Conservation (phyloP, 441 rosid genomes). For the Bocquillonia castaneifolia region DNA sequence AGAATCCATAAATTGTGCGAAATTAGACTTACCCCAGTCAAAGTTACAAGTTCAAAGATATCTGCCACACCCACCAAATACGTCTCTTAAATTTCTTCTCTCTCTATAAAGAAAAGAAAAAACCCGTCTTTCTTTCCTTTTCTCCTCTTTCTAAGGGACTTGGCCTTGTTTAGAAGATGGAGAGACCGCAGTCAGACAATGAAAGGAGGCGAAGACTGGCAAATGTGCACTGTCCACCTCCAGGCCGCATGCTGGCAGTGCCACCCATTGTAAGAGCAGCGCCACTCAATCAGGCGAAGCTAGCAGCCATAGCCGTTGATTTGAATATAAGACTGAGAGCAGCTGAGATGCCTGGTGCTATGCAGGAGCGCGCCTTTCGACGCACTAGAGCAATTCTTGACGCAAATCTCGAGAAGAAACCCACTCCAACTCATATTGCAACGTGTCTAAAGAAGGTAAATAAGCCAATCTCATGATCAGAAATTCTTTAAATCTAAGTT, state of each 20-base stretch:
- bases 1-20: background rate
- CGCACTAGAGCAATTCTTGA: conserved; percentile 36
- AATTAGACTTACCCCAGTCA: conserved; percentile 8
- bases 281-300: conserved; percentile 29
- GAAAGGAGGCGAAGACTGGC: conserved; percentile 21
- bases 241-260: conserved; percentile 22
- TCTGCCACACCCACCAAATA: conserved; percentile 10
- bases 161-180: conserved; percentile 28
- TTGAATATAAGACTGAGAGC: conserved; percentile 53
- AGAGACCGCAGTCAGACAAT: conserved; percentile 26
- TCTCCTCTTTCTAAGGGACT: background rate
- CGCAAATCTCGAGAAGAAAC: conserved; percentile 26
- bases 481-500: too few relatives aligned
- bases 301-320: conserved; percentile 44
- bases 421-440: conserved; percentile 40
- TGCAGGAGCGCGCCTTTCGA: conserved; percentile 54
- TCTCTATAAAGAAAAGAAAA: background rate
- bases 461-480: too few relatives aligned
- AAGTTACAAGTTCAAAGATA: conserved; percentile 20
- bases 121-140: background rate
- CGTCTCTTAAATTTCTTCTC: background rate
- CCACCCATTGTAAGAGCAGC: conserved; percentile 21
- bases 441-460: conserved; percentile 46
- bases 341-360: conserved; percentile 45
- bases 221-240: conserved; percentile 13